phyloP scores from a whole-genome alignment of 2,329 filamentous ascomycete species.

The Cercospora sp. region DNA sequence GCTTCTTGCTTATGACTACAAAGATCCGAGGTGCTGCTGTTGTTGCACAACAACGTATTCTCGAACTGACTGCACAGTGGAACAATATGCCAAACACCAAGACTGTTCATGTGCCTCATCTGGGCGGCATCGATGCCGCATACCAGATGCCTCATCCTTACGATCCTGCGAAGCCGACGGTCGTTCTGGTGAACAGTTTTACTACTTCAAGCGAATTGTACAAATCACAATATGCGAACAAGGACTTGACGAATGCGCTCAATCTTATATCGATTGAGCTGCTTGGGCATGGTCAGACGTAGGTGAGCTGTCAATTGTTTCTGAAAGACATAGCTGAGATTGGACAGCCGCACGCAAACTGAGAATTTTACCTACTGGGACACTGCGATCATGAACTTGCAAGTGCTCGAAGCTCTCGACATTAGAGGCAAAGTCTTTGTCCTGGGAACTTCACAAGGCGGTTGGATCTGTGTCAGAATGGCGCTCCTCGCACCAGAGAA shows the following conservation, averaged over 20 bases:
- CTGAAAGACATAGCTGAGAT: neutral
- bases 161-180: constrained; percentile 49
- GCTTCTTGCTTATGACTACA: constrained; percentile 5
- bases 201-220: constrained; percentile 51
- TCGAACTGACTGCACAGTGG: constrained; percentile 14
- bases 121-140: constrained; percentile 52
- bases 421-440: constrained; percentile 49
- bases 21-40: constrained; percentile 3
- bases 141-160: constrained; percentile 47
- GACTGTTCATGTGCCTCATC: constrained; percentile 50
- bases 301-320: neutral
- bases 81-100: constrained; percentile 39
- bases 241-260: constrained; percentile 38
- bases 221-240: constrained; percentile 33
- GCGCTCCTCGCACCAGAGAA: constrained; percentile 51
- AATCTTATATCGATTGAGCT: constrained; percentile 57
- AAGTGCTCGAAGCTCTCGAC: constrained; percentile 44
- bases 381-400: constrained; percentile 42
- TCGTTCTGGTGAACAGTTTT: constrained; percentile 55
- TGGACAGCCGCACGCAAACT: constrained; percentile 35
- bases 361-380: constrained; percentile 59
- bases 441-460: constrained; percentile 56
- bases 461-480: constrained; percentile 56
- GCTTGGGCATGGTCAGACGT: constrained; percentile 54
- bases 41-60: constrained; percentile 8